phyloP scores from a whole-genome alignment of 2,329 filamentous ascomycete species.

The Microdochium trichocladiopsis region DNA sequence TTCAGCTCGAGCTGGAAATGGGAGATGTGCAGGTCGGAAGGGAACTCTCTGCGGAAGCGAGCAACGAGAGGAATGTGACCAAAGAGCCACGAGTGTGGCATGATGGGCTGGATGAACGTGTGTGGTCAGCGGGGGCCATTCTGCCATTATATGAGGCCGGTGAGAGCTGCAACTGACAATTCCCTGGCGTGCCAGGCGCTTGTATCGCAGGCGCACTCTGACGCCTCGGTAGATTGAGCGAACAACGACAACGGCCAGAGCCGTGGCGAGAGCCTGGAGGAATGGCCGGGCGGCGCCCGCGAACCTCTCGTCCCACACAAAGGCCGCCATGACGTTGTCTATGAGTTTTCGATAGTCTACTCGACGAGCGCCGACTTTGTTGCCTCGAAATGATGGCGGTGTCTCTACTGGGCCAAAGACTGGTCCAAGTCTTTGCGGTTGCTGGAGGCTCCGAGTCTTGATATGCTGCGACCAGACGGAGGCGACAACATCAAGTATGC shows the following conservation, averaged over 20 bases:
- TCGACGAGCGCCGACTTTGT: too few species aligned
- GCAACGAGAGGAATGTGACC: constrained; percentile 20
- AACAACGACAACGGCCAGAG: not conserved
- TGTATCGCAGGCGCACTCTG: not conserved
- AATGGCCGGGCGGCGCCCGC: not conserved
- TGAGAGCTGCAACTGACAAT: not conserved
- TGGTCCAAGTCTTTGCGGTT: too few species aligned
- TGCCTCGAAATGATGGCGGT: too few species aligned
- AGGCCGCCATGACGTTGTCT: not conserved
- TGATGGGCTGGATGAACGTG: constrained; percentile 14
- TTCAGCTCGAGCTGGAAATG: constrained; percentile 17
- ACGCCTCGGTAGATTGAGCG: not conserved
- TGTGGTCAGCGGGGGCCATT: not conserved
- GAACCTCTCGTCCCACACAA: not conserved
- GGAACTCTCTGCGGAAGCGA: constrained; percentile 19
- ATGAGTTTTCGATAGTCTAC: too few species aligned
- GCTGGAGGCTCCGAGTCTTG: too few species aligned
- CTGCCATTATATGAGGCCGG: not conserved
- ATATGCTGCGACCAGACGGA: too few species aligned
- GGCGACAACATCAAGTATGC: too few species aligned
- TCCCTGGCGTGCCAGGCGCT: not conserved
- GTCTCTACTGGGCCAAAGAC: too few species aligned
- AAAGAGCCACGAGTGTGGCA: constrained; percentile 25
- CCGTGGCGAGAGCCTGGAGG: not conserved
- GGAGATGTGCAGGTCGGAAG: constrained; percentile 14